phyloP scores from a whole-genome alignment of 345 rosid genomes.

The Lepidium africanum region DNA sequence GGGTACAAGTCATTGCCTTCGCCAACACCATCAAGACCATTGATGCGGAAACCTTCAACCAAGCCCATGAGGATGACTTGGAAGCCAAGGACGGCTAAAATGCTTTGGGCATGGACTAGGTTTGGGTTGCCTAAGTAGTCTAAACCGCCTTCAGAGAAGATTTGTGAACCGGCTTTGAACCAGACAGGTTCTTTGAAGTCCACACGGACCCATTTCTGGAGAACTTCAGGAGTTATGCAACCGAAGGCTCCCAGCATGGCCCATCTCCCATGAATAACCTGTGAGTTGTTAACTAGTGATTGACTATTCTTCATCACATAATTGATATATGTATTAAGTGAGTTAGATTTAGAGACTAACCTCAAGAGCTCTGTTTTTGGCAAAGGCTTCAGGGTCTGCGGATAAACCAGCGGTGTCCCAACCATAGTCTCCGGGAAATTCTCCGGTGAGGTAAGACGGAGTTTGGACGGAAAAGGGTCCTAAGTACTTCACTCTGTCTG shows the following conservation, averaged over 20 bases:
- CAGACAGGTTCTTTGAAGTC: slow-evolving; percentile 96
- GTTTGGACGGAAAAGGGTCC: slow-evolving; percentile 98
- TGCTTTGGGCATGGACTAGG: slow-evolving; percentile 97
- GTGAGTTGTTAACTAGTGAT: not conserved
- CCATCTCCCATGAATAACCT: slow-evolving; percentile 97
- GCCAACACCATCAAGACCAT: slow-evolving; percentile 86
- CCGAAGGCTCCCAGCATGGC: slow-evolving; percentile 97
- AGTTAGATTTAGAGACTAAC: slow-evolving; percentile 23
- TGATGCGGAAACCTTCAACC: slow-evolving; percentile 92
- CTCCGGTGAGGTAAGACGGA: slow-evolving; percentile 85
- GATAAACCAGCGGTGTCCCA: slow-evolving; percentile 98
- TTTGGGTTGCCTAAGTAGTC: slow-evolving; percentile 99
- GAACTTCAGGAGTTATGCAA: slow-evolving; percentile 90
- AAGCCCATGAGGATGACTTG: slow-evolving; percentile 89
- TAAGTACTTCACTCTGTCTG: slow-evolving; percentile 90
- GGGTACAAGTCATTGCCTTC: slow-evolving; percentile 95
- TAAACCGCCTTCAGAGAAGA: slow-evolving; percentile 94
- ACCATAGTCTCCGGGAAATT: slow-evolving; percentile 94
- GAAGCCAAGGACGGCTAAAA: slow-evolving; percentile 80
- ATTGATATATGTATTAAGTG: not conserved
- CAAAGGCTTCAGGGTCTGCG: slow-evolving; percentile 95
- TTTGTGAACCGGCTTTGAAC: slow-evolving; percentile 98
- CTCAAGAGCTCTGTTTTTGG: slow-evolving; percentile 96
- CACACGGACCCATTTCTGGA: slow-evolving; percentile 71
- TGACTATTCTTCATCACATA: not conserved